A percentile compares a stretch with the other conserved stretches of the same genome.
Conservation (phyloP, 2,329 filamentous ascomycete species). For the Sporothrix curviconia region DNA sequence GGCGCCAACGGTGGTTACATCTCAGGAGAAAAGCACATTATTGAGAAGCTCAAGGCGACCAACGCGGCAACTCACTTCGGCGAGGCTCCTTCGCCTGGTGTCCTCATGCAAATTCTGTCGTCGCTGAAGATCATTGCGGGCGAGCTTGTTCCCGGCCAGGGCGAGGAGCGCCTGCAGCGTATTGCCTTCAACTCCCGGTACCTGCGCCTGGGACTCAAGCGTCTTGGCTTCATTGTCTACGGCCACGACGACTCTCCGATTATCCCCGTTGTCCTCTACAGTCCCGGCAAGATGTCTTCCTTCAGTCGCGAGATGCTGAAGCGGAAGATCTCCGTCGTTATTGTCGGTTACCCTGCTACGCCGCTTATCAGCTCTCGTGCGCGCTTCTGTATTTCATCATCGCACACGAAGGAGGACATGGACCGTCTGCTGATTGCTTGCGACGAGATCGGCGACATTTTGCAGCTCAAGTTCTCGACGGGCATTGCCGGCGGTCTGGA, state of each 20-base stretch:
- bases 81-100: constrained; percentile 79
- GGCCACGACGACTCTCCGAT: constrained; percentile 98
- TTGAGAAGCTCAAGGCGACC: constrained; percentile 80
- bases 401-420: constrained; percentile 97
- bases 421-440: constrained; percentile 84
- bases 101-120: constrained; percentile 83
- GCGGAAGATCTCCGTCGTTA: constrained; percentile 94
- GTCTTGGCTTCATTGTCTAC: constrained; percentile 92
- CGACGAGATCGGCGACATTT: constrained; percentile 82
- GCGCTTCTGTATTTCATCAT: constrained; percentile 90
- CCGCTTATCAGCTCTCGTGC: constrained; percentile 91
- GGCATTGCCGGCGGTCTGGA: constrained; percentile 84
- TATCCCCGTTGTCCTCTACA: constrained; percentile 88
- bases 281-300: constrained; percentile 97
- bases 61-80: constrained; percentile 84
- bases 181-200: constrained; percentile 98
- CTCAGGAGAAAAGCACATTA: constrained; percentile 79
- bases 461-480: constrained; percentile 96
- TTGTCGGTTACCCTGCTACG: constrained; percentile 94
- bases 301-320: constrained; percentile 98
- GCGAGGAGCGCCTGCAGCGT: constrained; percentile 88
- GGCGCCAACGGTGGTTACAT: constrained; percentile 97
- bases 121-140: constrained; percentile 85
- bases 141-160: constrained; percentile 81
- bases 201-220: constrained; percentile 93